A percentile compares a stretch with the other conserved stretches of the same genome.
Conservation (phyloP, 305 asterid genomes). For the Fraxinus latifolia region DNA sequence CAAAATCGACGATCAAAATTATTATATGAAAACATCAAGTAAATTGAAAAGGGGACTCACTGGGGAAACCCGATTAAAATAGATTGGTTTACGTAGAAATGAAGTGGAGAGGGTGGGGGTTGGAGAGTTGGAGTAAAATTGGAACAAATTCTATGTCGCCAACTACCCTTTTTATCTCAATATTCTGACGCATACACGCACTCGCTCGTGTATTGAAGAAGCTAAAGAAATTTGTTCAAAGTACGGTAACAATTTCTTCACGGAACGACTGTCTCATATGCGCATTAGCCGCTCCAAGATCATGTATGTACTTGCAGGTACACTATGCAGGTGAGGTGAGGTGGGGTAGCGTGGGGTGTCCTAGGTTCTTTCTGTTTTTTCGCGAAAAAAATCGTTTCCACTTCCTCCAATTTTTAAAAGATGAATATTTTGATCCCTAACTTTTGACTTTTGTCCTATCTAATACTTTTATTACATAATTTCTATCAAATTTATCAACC, state of each 20-base stretch:
- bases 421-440: background rate
- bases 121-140: constrained; percentile 16
- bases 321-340: background rate
- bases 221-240: constrained; percentile 20
- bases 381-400: background rate
- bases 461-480: too few species aligned
- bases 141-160: background rate
- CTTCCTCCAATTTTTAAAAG: background rate
- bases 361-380: background rate
- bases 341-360: background rate
- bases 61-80: background rate
- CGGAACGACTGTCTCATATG: constrained; percentile 1
- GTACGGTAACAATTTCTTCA: background rate
- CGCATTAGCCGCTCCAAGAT: constrained; percentile 30
- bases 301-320: constrained; percentile 36
- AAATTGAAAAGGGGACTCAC: background rate
- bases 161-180: background rate
- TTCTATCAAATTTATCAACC: too few species aligned
- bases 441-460: background rate
- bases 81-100: background rate
- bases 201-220: constrained; percentile 22
- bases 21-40: background rate
- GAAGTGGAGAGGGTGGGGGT: constrained; percentile 13
- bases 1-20: background rate
- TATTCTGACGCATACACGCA: constrained; percentile 27